Percentiles rank a stretch among this genome's conserved stretches.
These are phyloP conservation scores for Periconia sp. DNA, from an alignment of 2,329 filamentous ascomycete species.

Conservation along the genomic window DNA sequence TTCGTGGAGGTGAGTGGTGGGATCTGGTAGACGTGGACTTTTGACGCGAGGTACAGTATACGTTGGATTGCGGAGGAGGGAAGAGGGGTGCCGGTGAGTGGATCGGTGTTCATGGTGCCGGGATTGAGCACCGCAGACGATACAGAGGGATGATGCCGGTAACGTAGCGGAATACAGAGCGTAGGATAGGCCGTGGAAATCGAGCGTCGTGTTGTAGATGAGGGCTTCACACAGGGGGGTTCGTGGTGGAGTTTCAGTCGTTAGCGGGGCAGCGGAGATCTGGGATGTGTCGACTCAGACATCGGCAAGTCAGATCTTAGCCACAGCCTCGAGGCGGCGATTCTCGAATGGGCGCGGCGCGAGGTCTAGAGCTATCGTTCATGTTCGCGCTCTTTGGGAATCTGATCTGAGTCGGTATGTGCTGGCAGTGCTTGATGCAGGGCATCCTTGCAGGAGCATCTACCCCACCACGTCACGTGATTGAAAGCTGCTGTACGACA, in stretches of 20 bases:
- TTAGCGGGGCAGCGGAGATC: constrained; percentile 8
- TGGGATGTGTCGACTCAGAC: constrained; percentile 12
- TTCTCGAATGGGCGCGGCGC: constrained; percentile 35
- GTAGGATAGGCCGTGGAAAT: no score
- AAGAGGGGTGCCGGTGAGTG: constrained; percentile 70
- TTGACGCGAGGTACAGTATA: constrained; percentile 76
- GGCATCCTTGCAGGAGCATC: constrained; percentile 18
- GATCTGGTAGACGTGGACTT: constrained; percentile 86
- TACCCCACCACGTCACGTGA: constrained; percentile 15
- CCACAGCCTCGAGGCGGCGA: constrained; percentile 26
- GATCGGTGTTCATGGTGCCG: constrained; percentile 69
- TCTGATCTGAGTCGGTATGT: constrained; percentile 43
- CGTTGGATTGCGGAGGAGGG: constrained; percentile 82
- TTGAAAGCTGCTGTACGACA: neutral
- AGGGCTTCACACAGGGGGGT: no score
- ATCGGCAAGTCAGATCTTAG: constrained; percentile 22
- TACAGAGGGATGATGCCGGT: neutral
- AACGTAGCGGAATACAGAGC: no score
- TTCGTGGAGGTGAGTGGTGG: constrained; percentile 78
- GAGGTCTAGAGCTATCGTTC: constrained; percentile 36
- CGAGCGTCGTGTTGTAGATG: no score
- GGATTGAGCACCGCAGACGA: neutral
- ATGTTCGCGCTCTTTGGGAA: constrained; percentile 21
- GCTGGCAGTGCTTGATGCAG: constrained; percentile 38
- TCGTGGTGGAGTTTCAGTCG: constrained; percentile 1